Evolutionary conservation across 371 early-diverging fungal species (phyloP), one percentile per base, ranked within the genome.

Genomic region (Apophysomyces variabilis): DNA sequence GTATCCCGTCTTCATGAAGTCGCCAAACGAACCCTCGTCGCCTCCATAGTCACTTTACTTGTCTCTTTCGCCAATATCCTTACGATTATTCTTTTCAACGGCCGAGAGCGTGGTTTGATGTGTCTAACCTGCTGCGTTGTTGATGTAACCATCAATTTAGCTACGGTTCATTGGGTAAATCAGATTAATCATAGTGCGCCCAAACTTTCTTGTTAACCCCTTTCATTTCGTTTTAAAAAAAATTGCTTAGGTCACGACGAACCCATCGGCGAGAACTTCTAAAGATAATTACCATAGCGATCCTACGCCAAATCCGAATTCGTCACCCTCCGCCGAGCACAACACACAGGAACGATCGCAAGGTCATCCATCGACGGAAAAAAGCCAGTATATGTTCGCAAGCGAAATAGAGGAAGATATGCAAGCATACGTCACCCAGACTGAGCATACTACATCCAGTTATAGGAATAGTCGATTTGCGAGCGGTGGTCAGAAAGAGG

Each of bases 81-180:
- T 1, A 62, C 76, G 7, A 37, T 85, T 7, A 66, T 79, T 12
- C 61, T 81, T 60, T 69, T 80, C 35, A 47, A 80, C 11, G 84
- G 85, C 11, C 65, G 74, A 11, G 78, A 85, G 62, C 76, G 87
- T 16, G 86, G 84, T 8, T 50, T 82, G 7, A 46, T 85, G n/a
- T 87, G 87, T 61, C 47, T 87, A 13, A 84, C 79, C 0, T 78
- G 78, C 21, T 87, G 87, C 60, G 84, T 82, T 3, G 62, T 85
- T 21, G 86, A 87, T 74, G 86, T 87, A 26, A 85, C 85, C 0
- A 70, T 85, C 59, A 87, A 85, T 60, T 82, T 83, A 5, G 69
- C 82, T 18, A 77, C 84, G 1, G 74, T 87, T 54, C 87, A 87
- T 64, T 86, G 86, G 86, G 85, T 84, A 69, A 3, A 21, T 21